Evolutionary conservation across 495 filamentous ascomycete species (phyloP), one percentile per base, ranked within the genome.

Genomic region (Daldinia childiae): DNA sequence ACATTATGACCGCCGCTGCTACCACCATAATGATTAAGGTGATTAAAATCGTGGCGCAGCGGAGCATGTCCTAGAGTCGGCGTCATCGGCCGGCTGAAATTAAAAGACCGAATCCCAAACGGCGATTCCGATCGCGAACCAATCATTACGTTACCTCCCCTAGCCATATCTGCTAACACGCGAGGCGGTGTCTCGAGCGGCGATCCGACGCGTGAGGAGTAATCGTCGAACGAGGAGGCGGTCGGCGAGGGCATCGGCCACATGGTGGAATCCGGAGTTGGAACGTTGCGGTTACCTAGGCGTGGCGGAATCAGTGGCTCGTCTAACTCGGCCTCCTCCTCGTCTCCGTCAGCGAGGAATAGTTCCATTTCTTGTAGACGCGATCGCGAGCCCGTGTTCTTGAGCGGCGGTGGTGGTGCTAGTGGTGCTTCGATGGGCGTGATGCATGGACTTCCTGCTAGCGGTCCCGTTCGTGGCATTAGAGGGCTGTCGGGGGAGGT

Each of bases 401-500:
- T 62, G 0, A 61, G 66, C 0, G 71, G 70, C 9, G 70, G 70
- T 6, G 70, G 70, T 6, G 70, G 70, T 32, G 70, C 57, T 0
- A 43, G 57, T 26, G 68, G 64, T 3, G 70, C 41, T 15, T 73
- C 70, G 12, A 69, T 41, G 29, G 68, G 68, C 7, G 66, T 54
- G 63, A 76, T 74, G 38, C 63, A 58, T 5, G 74, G 71, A 55
- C 74, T 78, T 7, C 57, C 38, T 19, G 76, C 73, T 0, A 78
- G 60, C 1, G 76, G 76, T 1, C 76, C 76, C 5, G 71, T 70
- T 3, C 69, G 66, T 1, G 76, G 76, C 34, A 78, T 71, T 8
- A 78, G 34, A 0, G 76, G 76, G 29, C 71, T 76, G 63, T 78
- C 76, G 15, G 76, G 76, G 1, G 76, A 78, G 0, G 63, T 60